phyloP scores from a whole-genome alignment of 345 rosid species.

The Erysimum cheiranthoides region DNA sequence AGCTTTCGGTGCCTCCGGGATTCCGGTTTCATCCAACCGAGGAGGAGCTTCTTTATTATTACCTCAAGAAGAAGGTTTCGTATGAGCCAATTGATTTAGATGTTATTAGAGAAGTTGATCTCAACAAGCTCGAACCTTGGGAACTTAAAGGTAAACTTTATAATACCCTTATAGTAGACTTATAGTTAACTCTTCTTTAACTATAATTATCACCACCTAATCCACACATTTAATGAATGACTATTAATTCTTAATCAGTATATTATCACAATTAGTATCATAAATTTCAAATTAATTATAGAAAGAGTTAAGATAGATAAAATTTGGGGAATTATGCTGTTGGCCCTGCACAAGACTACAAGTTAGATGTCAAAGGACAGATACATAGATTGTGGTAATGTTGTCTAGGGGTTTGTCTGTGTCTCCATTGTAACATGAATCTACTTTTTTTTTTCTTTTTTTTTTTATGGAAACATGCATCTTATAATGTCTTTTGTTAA shows the following conservation, averaged over 20 bases:
- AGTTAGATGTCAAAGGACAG: conserved; percentile 46
- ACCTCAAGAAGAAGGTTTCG: conserved; percentile 92
- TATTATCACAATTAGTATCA: conserved; percentile 14
- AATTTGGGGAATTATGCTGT: conserved; percentile 11
- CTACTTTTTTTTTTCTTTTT: background rate
- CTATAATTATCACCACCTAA: conserved; percentile 28
- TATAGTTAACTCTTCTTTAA: conserved; percentile 25
- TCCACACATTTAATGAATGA: conserved; percentile 18
- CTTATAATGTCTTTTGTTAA: conserved; percentile 7
- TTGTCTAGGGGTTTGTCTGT: conserved; percentile 44
- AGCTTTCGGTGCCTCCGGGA: conserved; percentile 91
- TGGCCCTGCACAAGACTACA: conserved; percentile 42
- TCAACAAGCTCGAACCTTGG: conserved; percentile 99
- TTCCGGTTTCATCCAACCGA: conserved; percentile 97
- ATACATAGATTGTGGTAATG: conserved; percentile 36
- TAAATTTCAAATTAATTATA: conserved; percentile 6
- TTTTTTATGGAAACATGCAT: conserved; percentile 29
- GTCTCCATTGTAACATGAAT: conserved; percentile 43
- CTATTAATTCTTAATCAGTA: conserved; percentile 17
- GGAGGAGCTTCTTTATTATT: conserved; percentile 93
- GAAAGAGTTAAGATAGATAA: background rate
- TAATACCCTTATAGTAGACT: background rate
- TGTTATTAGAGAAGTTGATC: conserved; percentile 95
- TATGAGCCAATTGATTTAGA: conserved; percentile 94
- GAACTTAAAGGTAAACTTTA: conserved; percentile 79